Conservation (phyloP, 345 rosid genomes). For the Linum tenue region DNA sequence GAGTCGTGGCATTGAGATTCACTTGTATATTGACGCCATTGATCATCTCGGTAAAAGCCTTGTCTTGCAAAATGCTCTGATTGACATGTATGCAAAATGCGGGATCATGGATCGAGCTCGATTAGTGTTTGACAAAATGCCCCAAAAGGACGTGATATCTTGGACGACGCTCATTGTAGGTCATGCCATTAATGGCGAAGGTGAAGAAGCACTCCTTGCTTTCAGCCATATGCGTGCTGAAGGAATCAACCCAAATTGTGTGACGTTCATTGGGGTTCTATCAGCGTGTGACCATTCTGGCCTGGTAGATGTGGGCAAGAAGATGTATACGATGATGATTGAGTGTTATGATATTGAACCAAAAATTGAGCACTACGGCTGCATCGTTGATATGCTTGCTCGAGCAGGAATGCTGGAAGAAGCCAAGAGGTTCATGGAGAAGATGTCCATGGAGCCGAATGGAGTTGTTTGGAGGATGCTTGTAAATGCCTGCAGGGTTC, state of each 20-base stretch:
- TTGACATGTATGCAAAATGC: slow-evolving; percentile 22
- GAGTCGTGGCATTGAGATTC: slow-evolving; percentile 7
- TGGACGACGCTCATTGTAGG: slow-evolving; percentile 25
- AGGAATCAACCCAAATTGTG: slow-evolving; percentile 20
- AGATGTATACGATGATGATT: slow-evolving; percentile 13
- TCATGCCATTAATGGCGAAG: slow-evolving; percentile 28
- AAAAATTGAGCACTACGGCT: slow-evolving; percentile 21
- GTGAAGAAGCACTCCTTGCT: slow-evolving; percentile 20
- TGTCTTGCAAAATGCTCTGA: slow-evolving; percentile 20
- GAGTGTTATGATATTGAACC: slow-evolving; percentile 14
- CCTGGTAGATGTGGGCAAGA: slow-evolving; percentile 19
- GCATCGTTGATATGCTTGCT: slow-evolving; percentile 26
- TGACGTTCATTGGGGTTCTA: slow-evolving; percentile 25
- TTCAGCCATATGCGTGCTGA: slow-evolving; percentile 19
- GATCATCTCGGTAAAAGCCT: slow-evolving; percentile 17
- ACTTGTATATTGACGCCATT: slow-evolving; percentile 9
- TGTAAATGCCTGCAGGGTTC: slow-evolving; percentile 18
- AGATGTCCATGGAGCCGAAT: slow-evolving; percentile 18
- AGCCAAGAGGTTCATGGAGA: slow-evolving; percentile 16
- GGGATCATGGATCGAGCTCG: slow-evolving; percentile 23
- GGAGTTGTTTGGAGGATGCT: slow-evolving; percentile 20
- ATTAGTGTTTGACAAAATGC: slow-evolving; percentile 12
- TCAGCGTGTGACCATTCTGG: slow-evolving; percentile 26
- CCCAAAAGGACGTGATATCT: slow-evolving; percentile 19
- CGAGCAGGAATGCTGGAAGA: slow-evolving; percentile 25